Evolutionary conservation across 2,329 filamentous ascomycete species (phyloP).

Genomic region (Cadophora sp.): DNA sequence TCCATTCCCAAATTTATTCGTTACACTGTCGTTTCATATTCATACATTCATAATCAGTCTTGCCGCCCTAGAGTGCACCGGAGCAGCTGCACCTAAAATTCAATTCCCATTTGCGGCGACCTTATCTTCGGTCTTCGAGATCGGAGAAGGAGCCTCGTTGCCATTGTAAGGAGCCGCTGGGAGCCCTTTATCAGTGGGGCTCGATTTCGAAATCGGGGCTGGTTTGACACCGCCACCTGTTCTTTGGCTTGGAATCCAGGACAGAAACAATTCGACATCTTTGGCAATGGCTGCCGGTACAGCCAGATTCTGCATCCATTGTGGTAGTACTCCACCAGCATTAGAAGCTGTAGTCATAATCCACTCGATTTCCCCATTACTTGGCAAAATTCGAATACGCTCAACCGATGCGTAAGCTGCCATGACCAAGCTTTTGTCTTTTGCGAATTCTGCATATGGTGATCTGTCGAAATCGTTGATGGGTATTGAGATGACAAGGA

Average conservation of each 20-base stretch:
- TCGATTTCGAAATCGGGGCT: constrained; percentile 21
- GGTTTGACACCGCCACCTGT: constrained; percentile 16
- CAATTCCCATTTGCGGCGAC: not conserved
- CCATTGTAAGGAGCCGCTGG: constrained; percentile 5
- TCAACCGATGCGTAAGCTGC: constrained; percentile 73
- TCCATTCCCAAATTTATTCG: not conserved
- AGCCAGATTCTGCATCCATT: constrained; percentile 68
- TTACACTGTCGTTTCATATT: constrained; percentile 13
- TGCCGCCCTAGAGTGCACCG: not conserved
- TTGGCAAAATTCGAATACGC: constrained; percentile 50
- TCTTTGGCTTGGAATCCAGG: constrained; percentile 57
- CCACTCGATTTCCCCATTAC: constrained; percentile 67
- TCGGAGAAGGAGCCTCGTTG: not conserved
- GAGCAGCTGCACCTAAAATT: too few relatives aligned
- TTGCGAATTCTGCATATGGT: constrained; percentile 43
- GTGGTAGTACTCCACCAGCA: constrained; percentile 70
- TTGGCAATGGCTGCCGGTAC: constrained; percentile 70
- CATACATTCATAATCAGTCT: constrained; percentile 1
- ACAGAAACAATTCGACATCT: constrained; percentile 73
- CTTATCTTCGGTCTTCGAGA: not conserved
- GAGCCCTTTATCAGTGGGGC: constrained; percentile 15
- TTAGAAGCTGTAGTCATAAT: constrained; percentile 79
- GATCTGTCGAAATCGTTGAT: constrained; percentile 51
- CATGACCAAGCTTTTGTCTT: constrained; percentile 56
- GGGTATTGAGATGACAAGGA: constrained; percentile 64